These are phyloP conservation scores for Trichoderma citrinoviride DNA, from an alignment of 2,329 filamentous ascomycete genomes.

Conservation along the genomic window DNA sequence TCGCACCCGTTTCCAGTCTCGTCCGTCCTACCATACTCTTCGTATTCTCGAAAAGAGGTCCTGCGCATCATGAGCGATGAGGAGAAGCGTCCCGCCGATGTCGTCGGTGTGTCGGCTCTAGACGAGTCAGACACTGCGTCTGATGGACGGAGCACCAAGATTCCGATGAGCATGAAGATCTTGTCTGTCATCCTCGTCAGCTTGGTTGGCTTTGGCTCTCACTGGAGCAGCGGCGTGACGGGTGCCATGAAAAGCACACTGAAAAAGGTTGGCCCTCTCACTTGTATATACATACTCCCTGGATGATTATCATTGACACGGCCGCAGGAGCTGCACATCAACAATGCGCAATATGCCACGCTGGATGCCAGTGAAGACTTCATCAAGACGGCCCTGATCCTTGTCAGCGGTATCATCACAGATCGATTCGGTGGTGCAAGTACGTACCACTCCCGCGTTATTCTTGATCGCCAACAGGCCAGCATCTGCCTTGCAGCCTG, in stretches of 20 bases:
- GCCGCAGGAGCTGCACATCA: slow-evolving; percentile 51
- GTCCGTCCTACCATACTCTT: too few relatives aligned
- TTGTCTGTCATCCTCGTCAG: slow-evolving; percentile 15
- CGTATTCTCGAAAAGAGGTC: not conserved
- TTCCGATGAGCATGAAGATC: slow-evolving; percentile 14
- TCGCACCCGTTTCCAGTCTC: not conserved
- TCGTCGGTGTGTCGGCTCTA: not conserved
- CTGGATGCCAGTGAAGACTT: slow-evolving; percentile 61
- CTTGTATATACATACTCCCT: not conserved
- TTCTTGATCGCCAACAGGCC: not conserved
- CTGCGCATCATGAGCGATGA: slow-evolving; percentile 2
- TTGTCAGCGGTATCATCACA: slow-evolving; percentile 54
- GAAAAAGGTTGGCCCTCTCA: slow-evolving; percentile 45
- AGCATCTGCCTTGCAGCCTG: too few relatives aligned
- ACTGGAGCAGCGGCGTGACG: slow-evolving; percentile 60
- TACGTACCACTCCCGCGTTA: slow-evolving; percentile 24
- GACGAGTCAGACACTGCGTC: not conserved
- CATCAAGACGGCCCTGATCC: slow-evolving; percentile 56
- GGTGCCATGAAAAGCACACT: slow-evolving; percentile 60
- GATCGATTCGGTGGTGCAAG: slow-evolving; percentile 58
- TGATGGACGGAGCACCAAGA: not conserved
- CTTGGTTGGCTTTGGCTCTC: slow-evolving; percentile 57
- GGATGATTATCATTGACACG: not conserved
- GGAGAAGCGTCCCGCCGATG: slow-evolving; percentile 1
- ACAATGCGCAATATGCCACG: slow-evolving; percentile 58